Conservation (phyloP, 768 basidiomycete genomes). For the Boletus sensibilis region DNA sequence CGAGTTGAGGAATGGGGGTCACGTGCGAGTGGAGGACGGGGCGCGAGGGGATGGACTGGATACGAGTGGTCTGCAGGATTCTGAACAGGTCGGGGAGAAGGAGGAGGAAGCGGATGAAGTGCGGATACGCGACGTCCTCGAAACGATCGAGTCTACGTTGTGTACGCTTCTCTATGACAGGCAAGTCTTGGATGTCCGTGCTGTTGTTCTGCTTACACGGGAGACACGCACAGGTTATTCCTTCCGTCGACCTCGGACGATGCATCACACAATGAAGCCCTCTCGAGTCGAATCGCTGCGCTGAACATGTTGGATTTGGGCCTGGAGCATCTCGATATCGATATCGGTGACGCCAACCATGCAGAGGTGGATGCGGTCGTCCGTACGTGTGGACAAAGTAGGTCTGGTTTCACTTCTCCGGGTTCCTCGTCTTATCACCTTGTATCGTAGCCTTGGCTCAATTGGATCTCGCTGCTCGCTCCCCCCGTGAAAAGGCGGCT, state of each 20-base stretch:
- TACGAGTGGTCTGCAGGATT: conserved; percentile 17
- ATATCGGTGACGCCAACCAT: conserved; percentile 53
- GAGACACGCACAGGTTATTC: conserved; percentile 57
- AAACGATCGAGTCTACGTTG: conserved; percentile 69
- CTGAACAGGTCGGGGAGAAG: conserved; percentile 11
- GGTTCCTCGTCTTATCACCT: conserved; percentile 29
- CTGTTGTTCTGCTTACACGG: neutral
- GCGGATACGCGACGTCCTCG: conserved; percentile 60
- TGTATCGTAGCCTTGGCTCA: conserved; percentile 47
- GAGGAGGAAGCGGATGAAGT: conserved; percentile 39
- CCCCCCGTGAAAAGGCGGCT: conserved; percentile 77
- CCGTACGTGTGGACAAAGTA: conserved; percentile 74
- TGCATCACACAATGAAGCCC: conserved; percentile 82
- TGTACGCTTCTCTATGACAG: conserved; percentile 82
- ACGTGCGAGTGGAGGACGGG: conserved; percentile 7
- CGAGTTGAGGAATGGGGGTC: conserved; percentile 45
- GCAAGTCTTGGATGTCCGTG: conserved; percentile 35
- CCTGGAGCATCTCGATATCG: conserved; percentile 86
- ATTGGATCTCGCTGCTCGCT: conserved; percentile 47
- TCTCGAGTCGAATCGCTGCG: conserved; percentile 87
- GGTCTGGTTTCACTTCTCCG: conserved; percentile 24
- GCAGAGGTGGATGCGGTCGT: conserved; percentile 62
- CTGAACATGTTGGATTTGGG: conserved; percentile 88
- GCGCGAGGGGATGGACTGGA: neutral
- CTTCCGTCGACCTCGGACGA: conserved; percentile 75